Percentiles rank a stretch among this genome's conserved stretches.
phyloP scores from a whole-genome alignment of 164 flowering plant species.

The Vitis rupestris region DNA sequence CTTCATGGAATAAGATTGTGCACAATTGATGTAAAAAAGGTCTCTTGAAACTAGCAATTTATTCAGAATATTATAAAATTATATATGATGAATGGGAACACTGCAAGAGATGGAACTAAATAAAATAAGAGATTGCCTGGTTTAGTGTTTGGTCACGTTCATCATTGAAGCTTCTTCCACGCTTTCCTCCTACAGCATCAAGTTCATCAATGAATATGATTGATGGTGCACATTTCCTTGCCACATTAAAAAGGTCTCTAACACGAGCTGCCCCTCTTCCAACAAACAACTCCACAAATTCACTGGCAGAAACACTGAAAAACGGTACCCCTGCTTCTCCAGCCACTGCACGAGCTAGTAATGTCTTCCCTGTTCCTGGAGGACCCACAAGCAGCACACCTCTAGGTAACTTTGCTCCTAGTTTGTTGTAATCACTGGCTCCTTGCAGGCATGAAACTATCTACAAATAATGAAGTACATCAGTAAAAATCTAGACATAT shows the following conservation, averaged over 20 bases:
- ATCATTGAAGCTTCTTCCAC: conserved; percentile 97
- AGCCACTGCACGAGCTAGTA: conserved; percentile 97
- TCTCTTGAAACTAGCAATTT: not conserved
- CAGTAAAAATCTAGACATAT: not conserved
- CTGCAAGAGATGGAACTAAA: conserved; percentile 1
- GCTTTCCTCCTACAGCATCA: conserved; percentile 97
- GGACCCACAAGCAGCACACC: conserved; percentile 95
- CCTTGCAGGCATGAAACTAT: conserved; percentile 90
- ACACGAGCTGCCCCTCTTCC: conserved; percentile 99
- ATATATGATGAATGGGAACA: not conserved
- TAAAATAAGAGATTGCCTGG: conserved; percentile 50
- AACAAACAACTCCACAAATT: conserved; percentile 96
- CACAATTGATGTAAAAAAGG: too few relatives aligned
- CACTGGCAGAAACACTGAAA: conserved; percentile 94
- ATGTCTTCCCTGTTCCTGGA: conserved; percentile 98
- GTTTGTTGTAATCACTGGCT: conserved; percentile 66
- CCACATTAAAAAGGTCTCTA: conserved; percentile 82
- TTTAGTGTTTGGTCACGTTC: conserved; percentile 96
- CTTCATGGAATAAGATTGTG: too few relatives aligned
- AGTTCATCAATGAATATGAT: conserved; percentile 97
- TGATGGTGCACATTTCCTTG: conserved; percentile 88
- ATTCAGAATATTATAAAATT: not conserved
- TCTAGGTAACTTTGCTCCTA: conserved; percentile 94
- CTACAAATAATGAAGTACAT: conserved; percentile 31
- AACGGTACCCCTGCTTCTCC: conserved; percentile 99